Conservation (phyloP, 805 yeast genomes). For the Tetrapisispora iriomotensis region DNA sequence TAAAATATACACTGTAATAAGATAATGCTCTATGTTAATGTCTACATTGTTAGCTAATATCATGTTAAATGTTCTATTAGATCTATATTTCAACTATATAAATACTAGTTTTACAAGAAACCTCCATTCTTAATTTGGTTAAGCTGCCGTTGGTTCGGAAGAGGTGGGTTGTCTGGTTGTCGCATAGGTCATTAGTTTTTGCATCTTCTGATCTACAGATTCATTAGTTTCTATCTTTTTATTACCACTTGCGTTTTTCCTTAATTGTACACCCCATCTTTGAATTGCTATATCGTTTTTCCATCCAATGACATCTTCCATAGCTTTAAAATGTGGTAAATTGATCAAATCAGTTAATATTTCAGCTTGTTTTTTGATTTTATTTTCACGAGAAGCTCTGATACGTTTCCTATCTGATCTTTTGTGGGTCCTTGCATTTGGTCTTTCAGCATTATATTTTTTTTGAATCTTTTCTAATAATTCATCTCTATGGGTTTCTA, state of each 20-base stretch:
- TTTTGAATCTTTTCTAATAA: slow-evolving; percentile 14
- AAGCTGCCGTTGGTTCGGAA: not conserved
- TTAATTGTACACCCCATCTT: slow-evolving; percentile 18
- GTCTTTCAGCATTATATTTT: slow-evolving; percentile 9
- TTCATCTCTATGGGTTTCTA: slow-evolving; percentile 25
- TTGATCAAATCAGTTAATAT: slow-evolving; percentile 19
- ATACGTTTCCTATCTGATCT: slow-evolving; percentile 18
- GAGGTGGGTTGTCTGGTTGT: slow-evolving; percentile 2
- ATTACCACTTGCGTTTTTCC: slow-evolving; percentile 17
- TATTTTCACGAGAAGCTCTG: slow-evolving; percentile 13
- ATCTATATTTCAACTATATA: too few relatives aligned
- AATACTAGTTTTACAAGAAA: too few relatives aligned
- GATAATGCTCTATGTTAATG: too few relatives aligned
- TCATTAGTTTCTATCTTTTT: slow-evolving; percentile 22
- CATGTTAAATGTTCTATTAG: too few relatives aligned
- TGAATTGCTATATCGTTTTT: slow-evolving; percentile 18
- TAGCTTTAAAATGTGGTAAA: slow-evolving; percentile 14
- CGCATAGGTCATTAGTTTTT: slow-evolving; percentile 14
- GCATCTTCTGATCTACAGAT: slow-evolving; percentile 27
- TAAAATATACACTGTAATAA: too few relatives aligned
- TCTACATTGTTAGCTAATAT: too few relatives aligned
- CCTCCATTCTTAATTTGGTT: too few relatives aligned
- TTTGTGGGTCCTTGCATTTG: slow-evolving; percentile 16
- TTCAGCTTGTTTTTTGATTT: slow-evolving; percentile 17
- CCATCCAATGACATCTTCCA: slow-evolving; percentile 21